Evolutionary conservation across 352 stramenopile genomes (phyloP).

Genomic region (Phytophthora tentaculata): DNA sequence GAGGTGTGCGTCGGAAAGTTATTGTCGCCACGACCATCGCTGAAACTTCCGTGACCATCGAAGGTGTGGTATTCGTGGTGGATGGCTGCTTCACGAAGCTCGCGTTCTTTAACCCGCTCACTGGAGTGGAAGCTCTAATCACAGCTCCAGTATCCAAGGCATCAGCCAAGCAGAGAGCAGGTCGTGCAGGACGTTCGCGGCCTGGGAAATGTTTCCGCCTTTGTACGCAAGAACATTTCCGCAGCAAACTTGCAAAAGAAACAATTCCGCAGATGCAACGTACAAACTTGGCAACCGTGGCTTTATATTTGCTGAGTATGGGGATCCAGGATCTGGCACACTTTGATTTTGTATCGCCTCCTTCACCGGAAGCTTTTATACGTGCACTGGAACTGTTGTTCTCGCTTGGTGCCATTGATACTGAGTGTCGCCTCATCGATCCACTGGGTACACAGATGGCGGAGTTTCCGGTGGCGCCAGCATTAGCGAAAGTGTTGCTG

Average conservation of each 20-base stretch:
- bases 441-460: conserved; percentile 94
- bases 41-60: conserved; percentile 98
- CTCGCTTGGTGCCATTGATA: conserved; percentile 69
- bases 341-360: conserved; percentile 85
- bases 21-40: conserved; percentile 94
- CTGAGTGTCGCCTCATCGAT: conserved; percentile 64
- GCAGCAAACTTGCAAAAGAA: conserved; percentile 50
- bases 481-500: conserved; percentile 73
- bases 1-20: conserved; percentile 73
- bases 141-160: conserved; percentile 97
- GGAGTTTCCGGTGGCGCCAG: conserved; percentile 97
- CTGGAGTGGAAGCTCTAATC: conserved; percentile 80
- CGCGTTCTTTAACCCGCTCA: conserved; percentile 84
- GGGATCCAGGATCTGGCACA: conserved; percentile 86
- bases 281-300: conserved; percentile 76
- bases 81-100: conserved; percentile 86
- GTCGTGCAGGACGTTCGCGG: conserved; percentile 91
- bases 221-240: conserved; percentile 69
- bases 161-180: conserved; percentile 95
- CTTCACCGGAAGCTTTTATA: conserved; percentile 72
- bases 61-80: conserved; percentile 91
- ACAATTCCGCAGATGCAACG: conserved; percentile 87
- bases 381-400: conserved; percentile 76
- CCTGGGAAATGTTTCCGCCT: conserved; percentile 84
- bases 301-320: conserved; percentile 81